Conservation (phyloP, 2,329 filamentous ascomycete species). For the Trichoderma sp. region DNA sequence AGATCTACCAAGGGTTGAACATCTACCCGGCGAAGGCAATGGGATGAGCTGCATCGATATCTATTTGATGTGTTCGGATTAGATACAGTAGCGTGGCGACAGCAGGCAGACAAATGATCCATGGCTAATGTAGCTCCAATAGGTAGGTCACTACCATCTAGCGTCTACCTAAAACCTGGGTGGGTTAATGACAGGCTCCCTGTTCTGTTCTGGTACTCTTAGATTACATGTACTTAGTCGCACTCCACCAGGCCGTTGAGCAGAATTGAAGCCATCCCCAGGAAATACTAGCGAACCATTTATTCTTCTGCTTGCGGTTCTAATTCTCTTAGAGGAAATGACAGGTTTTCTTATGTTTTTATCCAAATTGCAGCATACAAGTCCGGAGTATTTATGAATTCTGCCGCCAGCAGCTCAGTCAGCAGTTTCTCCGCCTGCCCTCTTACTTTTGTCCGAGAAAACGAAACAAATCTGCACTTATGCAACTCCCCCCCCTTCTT, state of each 20-base stretch:
- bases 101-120: not conserved
- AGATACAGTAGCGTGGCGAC: not conserved
- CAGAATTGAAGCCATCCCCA: not conserved
- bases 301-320: not conserved
- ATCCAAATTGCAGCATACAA: not conserved
- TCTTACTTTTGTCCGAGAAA: not conserved
- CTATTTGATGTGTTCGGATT: not conserved
- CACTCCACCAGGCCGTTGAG: not conserved
- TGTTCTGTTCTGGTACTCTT: not conserved
- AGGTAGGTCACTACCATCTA: not conserved
- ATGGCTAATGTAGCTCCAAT: not conserved
- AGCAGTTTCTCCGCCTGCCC: not conserved
- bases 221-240: not conserved
- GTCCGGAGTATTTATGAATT: not conserved
- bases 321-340: not conserved
- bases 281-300: not conserved
- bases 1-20: too few species aligned
- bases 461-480: not conserved
- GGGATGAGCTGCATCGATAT: too few species aligned
- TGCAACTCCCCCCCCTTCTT: not conserved
- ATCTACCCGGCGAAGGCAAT: too few species aligned
- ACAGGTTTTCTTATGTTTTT: not conserved
- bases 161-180: not conserved
- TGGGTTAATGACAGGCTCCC: not conserved
- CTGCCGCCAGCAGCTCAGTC: not conserved